phyloP scores from a whole-genome alignment of 106 monocot genomes.

The Dendrobium catenatum region DNA sequence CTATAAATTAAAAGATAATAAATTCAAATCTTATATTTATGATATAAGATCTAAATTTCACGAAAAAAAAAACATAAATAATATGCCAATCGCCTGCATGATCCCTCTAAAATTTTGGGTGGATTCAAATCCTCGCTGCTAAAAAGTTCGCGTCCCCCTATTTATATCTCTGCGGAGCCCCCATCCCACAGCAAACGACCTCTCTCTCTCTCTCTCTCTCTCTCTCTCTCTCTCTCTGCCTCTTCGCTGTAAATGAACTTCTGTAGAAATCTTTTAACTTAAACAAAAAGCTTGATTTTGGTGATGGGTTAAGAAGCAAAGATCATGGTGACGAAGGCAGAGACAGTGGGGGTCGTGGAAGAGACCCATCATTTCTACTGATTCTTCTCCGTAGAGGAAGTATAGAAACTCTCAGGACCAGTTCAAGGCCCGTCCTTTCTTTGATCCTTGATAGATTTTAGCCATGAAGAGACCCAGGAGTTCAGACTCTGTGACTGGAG shows the following conservation, averaged over 20 bases:
- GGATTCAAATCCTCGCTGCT: too few species aligned
- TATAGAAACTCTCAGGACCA: neutral
- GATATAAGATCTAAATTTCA: too few species aligned
- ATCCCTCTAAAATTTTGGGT: too few species aligned
- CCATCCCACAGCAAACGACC: neutral
- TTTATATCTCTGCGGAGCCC: neutral
- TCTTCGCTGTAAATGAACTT: too few species aligned
- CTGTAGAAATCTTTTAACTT: too few species aligned
- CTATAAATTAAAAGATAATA: too few species aligned
- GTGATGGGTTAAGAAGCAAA: neutral
- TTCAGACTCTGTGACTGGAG: constrained; percentile 9
- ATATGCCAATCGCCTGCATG: too few species aligned
- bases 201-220: neutral
- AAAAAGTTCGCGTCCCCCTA: neutral
- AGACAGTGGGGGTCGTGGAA: neutral
- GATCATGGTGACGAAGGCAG: neutral
- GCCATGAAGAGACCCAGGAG: constrained; percentile 30
- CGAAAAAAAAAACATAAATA: too few species aligned
- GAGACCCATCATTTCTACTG: neutral
- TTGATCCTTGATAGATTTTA: neutral
- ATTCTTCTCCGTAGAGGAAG: neutral
- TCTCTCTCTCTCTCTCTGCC: neutral
- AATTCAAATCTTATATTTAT: too few species aligned
- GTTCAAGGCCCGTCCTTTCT: neutral
- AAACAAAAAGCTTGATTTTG: neutral